Conservation (phyloP, 1,284 basidiomycete genomes). For the Heterobasidion annosum region DNA sequence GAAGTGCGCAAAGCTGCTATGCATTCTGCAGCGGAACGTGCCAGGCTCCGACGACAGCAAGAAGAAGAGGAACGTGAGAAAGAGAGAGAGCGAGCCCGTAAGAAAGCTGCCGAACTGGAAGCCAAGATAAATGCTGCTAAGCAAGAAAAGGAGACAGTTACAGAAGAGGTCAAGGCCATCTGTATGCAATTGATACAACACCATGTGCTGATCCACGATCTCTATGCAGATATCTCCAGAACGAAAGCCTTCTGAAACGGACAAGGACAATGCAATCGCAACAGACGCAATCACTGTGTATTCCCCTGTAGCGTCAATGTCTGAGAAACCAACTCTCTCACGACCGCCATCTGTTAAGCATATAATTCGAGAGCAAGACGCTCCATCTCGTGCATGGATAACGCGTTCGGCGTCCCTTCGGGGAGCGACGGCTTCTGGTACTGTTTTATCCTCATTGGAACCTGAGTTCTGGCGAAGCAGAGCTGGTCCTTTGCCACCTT, state of each 20-base stretch:
- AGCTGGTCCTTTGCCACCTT: conserved; percentile 22
- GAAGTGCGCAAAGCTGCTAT: conserved; percentile 76
- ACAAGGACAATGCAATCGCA: neutral
- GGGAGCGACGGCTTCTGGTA: conserved; percentile 12
- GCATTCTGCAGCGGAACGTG: conserved; percentile 85
- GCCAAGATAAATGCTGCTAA: conserved; percentile 52
- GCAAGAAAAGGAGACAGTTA: conserved; percentile 21
- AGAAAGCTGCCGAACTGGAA: conserved; percentile 83
- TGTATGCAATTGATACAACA: neutral
- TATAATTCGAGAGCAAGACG: conserved; percentile 6
- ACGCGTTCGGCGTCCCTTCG: conserved; percentile 19
- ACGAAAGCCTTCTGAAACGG: neutral
- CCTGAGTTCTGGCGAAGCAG: conserved; percentile 60
- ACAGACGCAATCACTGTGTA: neutral
- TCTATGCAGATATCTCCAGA: neutral
- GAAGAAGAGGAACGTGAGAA: conserved; percentile 84
- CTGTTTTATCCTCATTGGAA: conserved; percentile 24
- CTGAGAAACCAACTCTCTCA: conserved; percentile 8
- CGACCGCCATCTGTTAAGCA: conserved; percentile 23
- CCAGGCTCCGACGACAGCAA: conserved; percentile 67
- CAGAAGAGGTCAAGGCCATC: neutral
- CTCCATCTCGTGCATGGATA: conserved; percentile 16
- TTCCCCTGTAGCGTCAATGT: neutral
- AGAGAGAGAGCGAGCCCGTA: conserved; percentile 75
- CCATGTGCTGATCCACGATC: neutral